phyloP scores from a whole-genome alignment of 2,329 filamentous ascomycete species.

The Bipolaris zeicola region DNA sequence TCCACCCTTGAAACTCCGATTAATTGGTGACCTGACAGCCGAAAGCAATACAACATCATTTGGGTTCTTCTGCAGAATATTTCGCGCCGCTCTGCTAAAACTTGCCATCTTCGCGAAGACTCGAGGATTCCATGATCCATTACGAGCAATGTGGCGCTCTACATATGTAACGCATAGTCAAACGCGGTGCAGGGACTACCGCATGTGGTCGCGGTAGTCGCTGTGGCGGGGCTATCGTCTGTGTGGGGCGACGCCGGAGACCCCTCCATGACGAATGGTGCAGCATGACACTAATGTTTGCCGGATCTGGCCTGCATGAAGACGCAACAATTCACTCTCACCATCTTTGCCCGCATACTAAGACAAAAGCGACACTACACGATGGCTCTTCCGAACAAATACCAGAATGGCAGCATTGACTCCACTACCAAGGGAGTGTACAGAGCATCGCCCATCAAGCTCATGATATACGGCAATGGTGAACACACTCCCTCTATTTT shows the following conservation, averaged over 20 bases:
- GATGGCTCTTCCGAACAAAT: conserved; percentile 44
- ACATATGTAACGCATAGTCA: conserved; percentile 15
- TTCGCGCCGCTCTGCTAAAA: conserved; percentile 44
- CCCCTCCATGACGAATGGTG: conserved; percentile 38
- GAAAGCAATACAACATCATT: conserved; percentile 96
- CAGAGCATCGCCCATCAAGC: conserved; percentile 44
- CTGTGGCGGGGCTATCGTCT: conserved; percentile 37
- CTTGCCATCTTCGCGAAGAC: conserved; percentile 29
- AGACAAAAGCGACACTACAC: not conserved
- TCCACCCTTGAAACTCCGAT: conserved; percentile 86
- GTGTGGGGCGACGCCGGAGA: conserved; percentile 39
- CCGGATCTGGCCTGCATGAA: conserved; percentile 11
- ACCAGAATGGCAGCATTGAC: conserved; percentile 44
- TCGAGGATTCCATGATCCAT: conserved; percentile 2
- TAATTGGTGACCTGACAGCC: conserved; percentile 82
- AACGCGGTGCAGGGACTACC: conserved; percentile 27
- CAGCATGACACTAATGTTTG: conserved; percentile 13
- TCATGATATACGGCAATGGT: conserved; percentile 48
- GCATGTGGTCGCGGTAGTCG: conserved; percentile 19
- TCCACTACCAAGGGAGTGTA: conserved; percentile 42
- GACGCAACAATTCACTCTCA: conserved; percentile 9
- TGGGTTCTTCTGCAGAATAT: conserved; percentile 82
- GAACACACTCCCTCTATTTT: not conserved
- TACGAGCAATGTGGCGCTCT: not conserved
- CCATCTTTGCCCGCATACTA: conserved; percentile 2